These are phyloP conservation scores for Dendrocalamus sinicus DNA, from an alignment of 176 grass and related monocot species.

Conservation along the genomic window DNA sequence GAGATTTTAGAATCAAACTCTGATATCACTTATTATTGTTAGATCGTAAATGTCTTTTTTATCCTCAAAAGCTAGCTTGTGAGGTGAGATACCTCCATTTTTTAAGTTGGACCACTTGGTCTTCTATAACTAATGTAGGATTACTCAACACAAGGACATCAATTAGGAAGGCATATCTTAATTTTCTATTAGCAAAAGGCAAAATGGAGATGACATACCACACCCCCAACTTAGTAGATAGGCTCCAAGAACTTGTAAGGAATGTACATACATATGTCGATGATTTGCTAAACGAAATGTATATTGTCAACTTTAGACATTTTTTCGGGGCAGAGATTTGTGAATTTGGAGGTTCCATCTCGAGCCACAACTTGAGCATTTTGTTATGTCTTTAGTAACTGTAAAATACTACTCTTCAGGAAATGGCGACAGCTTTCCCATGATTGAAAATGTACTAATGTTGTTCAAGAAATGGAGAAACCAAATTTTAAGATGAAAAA, in stretches of 20 bases:
- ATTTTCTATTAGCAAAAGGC: conserved; percentile 35
- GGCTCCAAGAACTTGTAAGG: conserved; percentile 22
- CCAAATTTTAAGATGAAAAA: not conserved
- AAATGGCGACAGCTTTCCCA: not conserved
- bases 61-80: too few species aligned
- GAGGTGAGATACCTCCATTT: too few species aligned
- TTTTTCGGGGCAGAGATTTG: not conserved
- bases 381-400: too few species aligned
- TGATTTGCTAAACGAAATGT: not conserved
- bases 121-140: not conserved
- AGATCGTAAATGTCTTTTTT: too few species aligned
- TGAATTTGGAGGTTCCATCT: not conserved
- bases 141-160: not conserved
- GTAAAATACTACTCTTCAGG: too few species aligned
- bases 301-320: conserved; percentile 7
- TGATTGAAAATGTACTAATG: not conserved
- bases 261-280: not conserved
- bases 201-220: conserved; percentile 27
- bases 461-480: not conserved
- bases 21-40: too few species aligned
- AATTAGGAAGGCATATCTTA: not conserved
- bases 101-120: too few species aligned
- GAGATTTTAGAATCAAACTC: too few species aligned
- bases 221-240: not conserved
- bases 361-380: conserved; percentile 15